A percentile compares a stretch with the other conserved stretches of the same genome.
Evolutionary conservation across 108 stramenopile genomes (phyloP).

Genomic region (Parmales sp.): DNA sequence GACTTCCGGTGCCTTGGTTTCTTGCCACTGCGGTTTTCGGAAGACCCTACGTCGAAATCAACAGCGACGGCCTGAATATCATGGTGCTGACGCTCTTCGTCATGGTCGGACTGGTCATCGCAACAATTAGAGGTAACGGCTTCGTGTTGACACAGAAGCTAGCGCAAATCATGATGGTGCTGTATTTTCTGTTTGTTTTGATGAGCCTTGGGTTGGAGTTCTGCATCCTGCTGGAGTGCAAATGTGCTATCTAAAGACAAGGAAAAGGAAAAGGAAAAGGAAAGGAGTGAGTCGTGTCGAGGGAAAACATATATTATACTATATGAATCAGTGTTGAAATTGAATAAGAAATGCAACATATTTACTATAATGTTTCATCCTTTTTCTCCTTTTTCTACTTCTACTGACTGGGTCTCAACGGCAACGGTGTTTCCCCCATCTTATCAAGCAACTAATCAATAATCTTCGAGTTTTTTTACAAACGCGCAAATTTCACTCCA

Average conservation of each 20-base stretch:
- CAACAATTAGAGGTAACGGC: slow-evolving; percentile 10
- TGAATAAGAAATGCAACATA: not conserved
- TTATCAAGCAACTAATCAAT: not conserved
- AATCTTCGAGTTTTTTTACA: not conserved
- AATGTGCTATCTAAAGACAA: not conserved
- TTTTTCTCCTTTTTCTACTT: not conserved
- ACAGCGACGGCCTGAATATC: slow-evolving; percentile 15
- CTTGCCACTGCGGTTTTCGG: slow-evolving; percentile 22
- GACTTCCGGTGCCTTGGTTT: slow-evolving; percentile 24
- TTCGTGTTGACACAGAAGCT: slow-evolving; percentile 18
- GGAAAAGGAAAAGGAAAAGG: not conserved
- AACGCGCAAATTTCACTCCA: not conserved
- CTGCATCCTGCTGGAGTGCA: not conserved
- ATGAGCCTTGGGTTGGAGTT: slow-evolving; percentile 8
- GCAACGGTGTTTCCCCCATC: no score
- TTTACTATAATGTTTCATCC: not conserved
- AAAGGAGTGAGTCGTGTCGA: not conserved
- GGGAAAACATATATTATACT: not conserved
- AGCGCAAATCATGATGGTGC: slow-evolving; percentile 18
- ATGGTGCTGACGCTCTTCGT: slow-evolving; percentile 24
- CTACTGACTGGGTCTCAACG: not conserved
- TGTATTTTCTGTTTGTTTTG: slow-evolving; percentile 21
- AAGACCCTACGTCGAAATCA: slow-evolving; percentile 13
- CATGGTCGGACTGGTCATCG: slow-evolving; percentile 18
- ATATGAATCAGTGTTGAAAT: not conserved